Base-by-base conservation (phyloP, 2,329 filamentous ascomycete species). In the Triangularia verruculosa region DNA sequence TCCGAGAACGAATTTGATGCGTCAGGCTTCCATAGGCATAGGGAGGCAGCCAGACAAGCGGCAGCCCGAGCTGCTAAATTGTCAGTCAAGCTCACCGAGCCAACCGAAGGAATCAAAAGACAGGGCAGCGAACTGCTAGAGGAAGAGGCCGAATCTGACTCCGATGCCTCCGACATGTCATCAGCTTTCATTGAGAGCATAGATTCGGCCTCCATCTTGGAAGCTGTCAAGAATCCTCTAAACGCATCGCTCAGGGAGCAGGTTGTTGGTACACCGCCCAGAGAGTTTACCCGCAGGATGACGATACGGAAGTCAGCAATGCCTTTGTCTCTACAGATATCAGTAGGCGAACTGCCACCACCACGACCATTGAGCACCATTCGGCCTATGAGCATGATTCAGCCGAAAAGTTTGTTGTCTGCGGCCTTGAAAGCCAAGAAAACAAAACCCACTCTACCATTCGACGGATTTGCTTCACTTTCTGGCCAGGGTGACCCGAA, bases 1-100 rank as follows among this genome's bases (percentile, higher is more conserved):
- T 93, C 90, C 0, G 91, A 94, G 66, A 93, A 92, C 70, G 91
- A 94, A 70, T 83, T 90, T 54, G 90, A 92, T 69, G 82, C 86
- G 0, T 84, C 86, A 0, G 82, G 83, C 1, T 90, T 87, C 71
- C 86, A 88, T 67, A 83, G 83, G 68, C 85, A 88, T 64, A 80
- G 86, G 56, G 85, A 89, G 65, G 85, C 84, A 1, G 81, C 86
- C 1, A 82, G 83, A 54, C 83, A 86, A 27, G 76, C 85, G 34
- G 85, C 84, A 7, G 81, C 85, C 24, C 83, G 81, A 70, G 77
- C 80, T 12, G 79, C 79, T 62, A 83, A 82, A 70, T 72, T 85
- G 25, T 79, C 87, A 8, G 77, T 81, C 8, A 82, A 82, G 65
- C 79, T 83, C 57, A 84, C 82, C 71, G 81, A 74, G 72, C 75